phyloP scores from a whole-genome alignment of 202 grass and related monocot genomes.

The Panicum virgatum region DNA sequence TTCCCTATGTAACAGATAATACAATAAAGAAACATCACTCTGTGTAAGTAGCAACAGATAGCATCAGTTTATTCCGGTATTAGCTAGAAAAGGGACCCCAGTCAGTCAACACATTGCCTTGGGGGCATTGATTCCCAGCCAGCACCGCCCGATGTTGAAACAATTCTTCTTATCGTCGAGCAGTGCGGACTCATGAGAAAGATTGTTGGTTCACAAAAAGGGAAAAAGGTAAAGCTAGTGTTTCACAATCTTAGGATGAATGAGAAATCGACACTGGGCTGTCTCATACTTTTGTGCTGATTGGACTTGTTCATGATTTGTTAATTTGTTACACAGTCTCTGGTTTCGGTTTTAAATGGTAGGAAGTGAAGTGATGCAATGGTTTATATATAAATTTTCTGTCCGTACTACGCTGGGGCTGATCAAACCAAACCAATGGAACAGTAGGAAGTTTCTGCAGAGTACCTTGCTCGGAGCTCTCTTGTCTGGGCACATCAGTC shows the following conservation, averaged over 20 bases:
- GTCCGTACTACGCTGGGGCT: background rate
- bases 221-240: background rate
- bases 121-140: conserved; percentile 27
- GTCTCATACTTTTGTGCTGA: background rate
- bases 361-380: background rate
- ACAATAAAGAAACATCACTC: background rate
- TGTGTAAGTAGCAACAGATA: background rate
- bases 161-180: background rate
- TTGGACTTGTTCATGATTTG: background rate
- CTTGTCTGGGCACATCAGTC: conserved; percentile 34
- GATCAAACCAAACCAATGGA: conserved; percentile 29
- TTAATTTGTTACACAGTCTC: background rate
- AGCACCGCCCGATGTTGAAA: background rate
- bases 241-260: background rate
- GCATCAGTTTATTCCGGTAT: background rate
- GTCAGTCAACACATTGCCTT: conserved; percentile 17
- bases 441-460: conserved; percentile 25
- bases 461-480: conserved; percentile 56
- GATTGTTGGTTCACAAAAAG: background rate
- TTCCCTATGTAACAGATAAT: background rate
- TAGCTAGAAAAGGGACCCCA: background rate
- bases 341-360: background rate
- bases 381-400: background rate
- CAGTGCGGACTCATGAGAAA: background rate
- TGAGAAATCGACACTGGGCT: background rate